These are phyloP conservation scores for Solanum arcanum DNA, from an alignment of 257 asterid genomes.

Conservation along the genomic window DNA sequence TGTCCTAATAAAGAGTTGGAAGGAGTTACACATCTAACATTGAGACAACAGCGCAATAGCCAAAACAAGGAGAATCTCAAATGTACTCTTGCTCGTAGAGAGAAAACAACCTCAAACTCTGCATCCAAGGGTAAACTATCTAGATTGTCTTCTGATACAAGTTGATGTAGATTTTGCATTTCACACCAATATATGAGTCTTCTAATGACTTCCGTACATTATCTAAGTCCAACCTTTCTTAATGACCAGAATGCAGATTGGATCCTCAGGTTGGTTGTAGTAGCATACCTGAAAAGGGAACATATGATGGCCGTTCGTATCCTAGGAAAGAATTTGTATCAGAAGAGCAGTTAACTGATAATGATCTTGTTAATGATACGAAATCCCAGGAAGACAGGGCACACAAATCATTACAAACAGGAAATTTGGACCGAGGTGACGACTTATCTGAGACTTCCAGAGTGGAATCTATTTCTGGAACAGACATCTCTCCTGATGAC, in stretches of 20 bases:
- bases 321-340: constrained; percentile 5
- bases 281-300: constrained; percentile 3
- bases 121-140: constrained; percentile 11
- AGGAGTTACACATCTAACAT: neutral
- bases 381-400: constrained; percentile 31
- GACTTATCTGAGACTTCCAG: constrained; percentile 55
- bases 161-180: constrained; percentile 4
- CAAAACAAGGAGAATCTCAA: constrained; percentile 17
- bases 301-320: constrained; percentile 10
- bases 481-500: constrained; percentile 69
- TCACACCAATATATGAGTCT: constrained; percentile 10
- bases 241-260: constrained; percentile 11
- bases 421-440: constrained; percentile 38
- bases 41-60: constrained; percentile 16
- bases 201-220: constrained; percentile 4
- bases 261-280: constrained; percentile 9
- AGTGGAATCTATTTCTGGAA: constrained; percentile 48
- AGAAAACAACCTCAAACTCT: constrained; percentile 21
- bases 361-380: constrained; percentile 17
- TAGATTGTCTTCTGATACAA: constrained; percentile 9
- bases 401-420: constrained; percentile 17
- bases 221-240: constrained; percentile 9
- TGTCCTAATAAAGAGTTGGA: constrained; percentile 13
- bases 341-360: constrained; percentile 17
- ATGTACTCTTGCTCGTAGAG: constrained; percentile 10